Evolutionary conservation across 176 grass and related monocot genomes (phyloP).

Genomic region (Hyparrhenia diplandra): DNA sequence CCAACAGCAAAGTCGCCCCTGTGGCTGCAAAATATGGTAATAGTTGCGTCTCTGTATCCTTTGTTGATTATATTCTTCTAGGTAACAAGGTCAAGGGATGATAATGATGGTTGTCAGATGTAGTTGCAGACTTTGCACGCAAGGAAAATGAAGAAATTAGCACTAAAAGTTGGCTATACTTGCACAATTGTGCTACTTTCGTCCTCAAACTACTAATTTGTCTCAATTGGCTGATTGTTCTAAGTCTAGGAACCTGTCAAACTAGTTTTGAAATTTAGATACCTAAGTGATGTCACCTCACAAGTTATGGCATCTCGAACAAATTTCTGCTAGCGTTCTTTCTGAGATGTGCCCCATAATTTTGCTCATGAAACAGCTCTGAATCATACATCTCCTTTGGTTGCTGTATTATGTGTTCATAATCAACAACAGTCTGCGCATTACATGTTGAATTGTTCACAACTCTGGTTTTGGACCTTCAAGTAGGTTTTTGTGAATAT

Average conservation of each 20-base stretch:
- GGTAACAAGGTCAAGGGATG: conserved; percentile 1
- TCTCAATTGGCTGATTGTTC: conserved; percentile 16
- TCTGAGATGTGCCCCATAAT: not conserved
- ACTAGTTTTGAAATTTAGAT: conserved; percentile 15
- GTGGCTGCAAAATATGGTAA: conserved; percentile 81
- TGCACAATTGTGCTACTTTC: not conserved
- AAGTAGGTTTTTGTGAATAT: conserved; percentile 5
- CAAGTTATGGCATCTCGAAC: not conserved
- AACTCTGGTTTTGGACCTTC: not conserved
- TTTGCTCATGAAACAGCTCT: not conserved
- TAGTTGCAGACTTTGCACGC: not conserved
- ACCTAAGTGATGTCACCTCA: not conserved
- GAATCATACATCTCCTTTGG: not conserved
- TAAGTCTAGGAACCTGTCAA: not conserved
- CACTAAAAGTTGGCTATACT: not conserved
- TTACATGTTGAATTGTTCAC: not conserved
- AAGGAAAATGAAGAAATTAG: conserved; percentile 2
- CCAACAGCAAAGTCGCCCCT: conserved; percentile 65
- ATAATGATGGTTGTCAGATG: not conserved
- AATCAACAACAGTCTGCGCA: not conserved
- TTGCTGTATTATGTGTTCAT: conserved; percentile 9
- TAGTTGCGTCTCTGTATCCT: conserved; percentile 2
- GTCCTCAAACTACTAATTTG: not conserved
- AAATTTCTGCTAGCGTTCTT: not conserved
- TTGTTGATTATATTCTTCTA: not conserved